phyloP scores from a whole-genome alignment of 768 basidiomycete genomes.

The Collybiopsis confluens region DNA sequence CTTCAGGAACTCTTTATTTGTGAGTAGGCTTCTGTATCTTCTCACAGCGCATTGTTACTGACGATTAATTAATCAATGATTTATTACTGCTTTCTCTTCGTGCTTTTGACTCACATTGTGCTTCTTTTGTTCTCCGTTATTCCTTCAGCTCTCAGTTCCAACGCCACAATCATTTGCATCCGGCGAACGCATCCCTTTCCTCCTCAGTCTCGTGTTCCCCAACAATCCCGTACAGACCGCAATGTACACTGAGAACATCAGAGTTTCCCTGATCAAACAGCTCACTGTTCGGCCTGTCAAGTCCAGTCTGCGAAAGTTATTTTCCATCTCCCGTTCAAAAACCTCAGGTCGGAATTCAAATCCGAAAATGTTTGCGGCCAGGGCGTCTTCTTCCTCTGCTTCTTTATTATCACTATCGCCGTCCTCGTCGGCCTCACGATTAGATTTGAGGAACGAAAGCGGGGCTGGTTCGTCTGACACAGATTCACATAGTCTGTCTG shows the following conservation, averaged over 20 bases:
- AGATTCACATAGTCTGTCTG: too few species aligned
- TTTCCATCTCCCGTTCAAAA: not conserved
- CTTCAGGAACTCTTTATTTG: constrained; percentile 2
- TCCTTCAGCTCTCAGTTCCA: constrained; percentile 4
- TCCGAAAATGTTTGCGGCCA: too few species aligned
- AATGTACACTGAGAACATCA: constrained; percentile 4
- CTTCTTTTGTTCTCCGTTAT: not conserved
- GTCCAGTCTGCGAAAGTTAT: not conserved
- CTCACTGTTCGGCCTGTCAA: constrained; percentile 1
- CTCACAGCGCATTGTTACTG: not conserved
- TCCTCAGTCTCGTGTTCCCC: constrained; percentile 7
- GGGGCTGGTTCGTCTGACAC: too few species aligned
- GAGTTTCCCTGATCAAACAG: not conserved
- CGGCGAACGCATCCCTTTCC: constrained; percentile 6
- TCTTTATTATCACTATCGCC: too few species aligned
- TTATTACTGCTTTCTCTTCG: not conserved
- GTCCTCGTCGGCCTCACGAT: too few species aligned
- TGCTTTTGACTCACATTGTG: too few species aligned
- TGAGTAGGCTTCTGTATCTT: not conserved
- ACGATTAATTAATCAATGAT: not conserved
- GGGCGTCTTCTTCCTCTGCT: too few species aligned
- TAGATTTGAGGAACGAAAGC: too few species aligned
- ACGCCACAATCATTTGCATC: constrained; percentile 8
- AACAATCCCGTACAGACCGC: not conserved
- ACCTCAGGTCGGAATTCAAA: too few species aligned